Evolutionary conservation across 768 basidiomycete genomes (phyloP).

Genomic region (Crassisporium funariophilum): DNA sequence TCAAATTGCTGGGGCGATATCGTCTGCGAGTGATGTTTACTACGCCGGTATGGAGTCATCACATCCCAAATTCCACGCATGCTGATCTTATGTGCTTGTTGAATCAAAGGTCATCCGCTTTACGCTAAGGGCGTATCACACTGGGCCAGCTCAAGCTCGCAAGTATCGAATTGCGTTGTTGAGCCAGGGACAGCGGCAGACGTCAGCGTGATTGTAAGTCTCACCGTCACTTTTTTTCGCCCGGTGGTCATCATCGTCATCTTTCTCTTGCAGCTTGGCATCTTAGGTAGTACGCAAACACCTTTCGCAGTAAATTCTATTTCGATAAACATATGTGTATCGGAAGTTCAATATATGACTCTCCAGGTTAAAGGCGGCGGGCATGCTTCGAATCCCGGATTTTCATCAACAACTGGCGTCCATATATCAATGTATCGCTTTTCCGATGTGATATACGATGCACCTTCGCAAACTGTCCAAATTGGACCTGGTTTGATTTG

Average conservation of each 20-base stretch:
- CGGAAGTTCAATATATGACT: too few relatives aligned
- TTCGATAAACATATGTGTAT: too few relatives aligned
- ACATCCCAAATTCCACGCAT: neutral
- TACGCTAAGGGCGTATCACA: constrained; percentile 49
- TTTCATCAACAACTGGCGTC: constrained; percentile 62
- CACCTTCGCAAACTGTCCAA: constrained; percentile 37
- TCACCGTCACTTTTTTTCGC: neutral
- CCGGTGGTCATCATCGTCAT: neutral
- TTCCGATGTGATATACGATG: constrained; percentile 44
- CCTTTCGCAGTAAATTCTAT: constrained; percentile 58
- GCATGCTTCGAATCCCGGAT: constrained; percentile 54
- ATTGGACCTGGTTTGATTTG: constrained; percentile 56
- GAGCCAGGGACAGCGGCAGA: constrained; percentile 59
- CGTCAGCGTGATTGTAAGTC: constrained; percentile 48
- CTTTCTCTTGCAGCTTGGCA: constrained; percentile 43
- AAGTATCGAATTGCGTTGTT: constrained; percentile 53
- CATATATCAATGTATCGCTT: constrained; percentile 59
- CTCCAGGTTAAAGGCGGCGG: constrained; percentile 65
- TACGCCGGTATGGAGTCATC: constrained; percentile 34
- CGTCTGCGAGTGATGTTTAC: constrained; percentile 47
- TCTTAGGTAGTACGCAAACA: constrained; percentile 44
- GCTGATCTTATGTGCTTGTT: neutral
- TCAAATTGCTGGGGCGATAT: constrained; percentile 39
- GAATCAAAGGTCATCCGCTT: constrained; percentile 20
- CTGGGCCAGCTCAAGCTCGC: constrained; percentile 53